Evolutionary conservation across 2,329 filamentous ascomycete species (phyloP).

Genomic region (Aspergillus ibericus): DNA sequence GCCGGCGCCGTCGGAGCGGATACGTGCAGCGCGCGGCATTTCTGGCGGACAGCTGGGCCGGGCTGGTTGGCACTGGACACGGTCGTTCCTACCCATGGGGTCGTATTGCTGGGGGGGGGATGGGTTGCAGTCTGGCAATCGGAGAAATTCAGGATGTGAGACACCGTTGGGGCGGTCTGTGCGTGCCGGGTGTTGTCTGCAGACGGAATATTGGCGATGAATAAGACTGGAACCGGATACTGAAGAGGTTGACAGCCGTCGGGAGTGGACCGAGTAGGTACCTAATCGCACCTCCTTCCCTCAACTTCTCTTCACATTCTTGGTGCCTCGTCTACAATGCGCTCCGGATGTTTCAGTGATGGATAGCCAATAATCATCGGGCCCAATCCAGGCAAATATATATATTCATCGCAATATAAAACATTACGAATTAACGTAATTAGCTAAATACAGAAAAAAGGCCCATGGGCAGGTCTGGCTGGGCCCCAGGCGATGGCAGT

Average conservation of each 20-base stretch:
- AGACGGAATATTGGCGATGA: background rate
- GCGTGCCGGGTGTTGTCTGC: background rate
- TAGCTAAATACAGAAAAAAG: background rate
- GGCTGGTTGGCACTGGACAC: no score
- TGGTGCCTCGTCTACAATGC: no score
- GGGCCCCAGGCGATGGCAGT: background rate
- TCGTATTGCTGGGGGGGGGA: no score
- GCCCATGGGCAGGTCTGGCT: background rate
- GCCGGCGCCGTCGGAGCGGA: background rate
- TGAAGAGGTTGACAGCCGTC: background rate
- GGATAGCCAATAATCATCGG: no score
- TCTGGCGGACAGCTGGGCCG: background rate
- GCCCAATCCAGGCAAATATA: background rate
- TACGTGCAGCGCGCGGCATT: background rate
- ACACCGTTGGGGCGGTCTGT: background rate
- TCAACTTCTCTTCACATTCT: no score
- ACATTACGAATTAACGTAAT: slow-evolving; percentile 1
- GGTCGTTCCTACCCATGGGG: no score
- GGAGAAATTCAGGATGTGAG: background rate
- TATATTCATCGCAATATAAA: background rate
- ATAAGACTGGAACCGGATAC: no score
- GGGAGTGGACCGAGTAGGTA: background rate
- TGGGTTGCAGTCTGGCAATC: no score
- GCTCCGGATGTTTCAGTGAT: background rate
- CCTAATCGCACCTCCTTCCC: no score